A percentile compares a stretch with the other conserved stretches of the same genome.
These are phyloP conservation scores for Tricladium varicosporioides DNA, from an alignment of 2,329 filamentous ascomycete genomes.

Conservation along the genomic window DNA sequence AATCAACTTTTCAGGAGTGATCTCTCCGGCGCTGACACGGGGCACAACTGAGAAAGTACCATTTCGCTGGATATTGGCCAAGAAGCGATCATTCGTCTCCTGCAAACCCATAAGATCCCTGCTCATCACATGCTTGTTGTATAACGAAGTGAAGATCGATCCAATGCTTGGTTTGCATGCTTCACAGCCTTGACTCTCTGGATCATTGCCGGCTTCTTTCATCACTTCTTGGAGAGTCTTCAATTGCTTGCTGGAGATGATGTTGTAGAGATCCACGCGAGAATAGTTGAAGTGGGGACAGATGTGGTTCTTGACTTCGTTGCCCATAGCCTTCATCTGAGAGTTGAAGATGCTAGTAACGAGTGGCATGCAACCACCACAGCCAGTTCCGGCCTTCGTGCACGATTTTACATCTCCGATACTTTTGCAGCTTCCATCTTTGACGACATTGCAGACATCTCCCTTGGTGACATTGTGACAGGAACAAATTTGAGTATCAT, in stretches of 20 bases:
- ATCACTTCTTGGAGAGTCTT: constrained; percentile 74
- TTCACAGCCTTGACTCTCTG: constrained; percentile 76
- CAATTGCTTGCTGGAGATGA: constrained; percentile 78
- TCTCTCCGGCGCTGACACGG: constrained; percentile 79
- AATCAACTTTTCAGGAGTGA: constrained; percentile 82
- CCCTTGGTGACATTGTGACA: constrained; percentile 92
- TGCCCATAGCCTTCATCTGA: constrained; percentile 80
- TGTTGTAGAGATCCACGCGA: constrained; percentile 85
- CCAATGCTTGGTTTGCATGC: constrained; percentile 80
- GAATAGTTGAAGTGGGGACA: constrained; percentile 84
- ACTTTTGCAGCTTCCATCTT: constrained; percentile 76
- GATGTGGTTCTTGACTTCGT: constrained; percentile 82
- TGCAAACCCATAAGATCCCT: constrained; percentile 70
- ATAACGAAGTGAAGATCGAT: constrained; percentile 77
- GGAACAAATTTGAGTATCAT: constrained; percentile 87
- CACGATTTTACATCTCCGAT: constrained; percentile 82
- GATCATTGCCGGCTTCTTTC: constrained; percentile 70
- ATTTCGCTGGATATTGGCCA: constrained; percentile 88
- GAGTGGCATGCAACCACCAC: constrained; percentile 85
- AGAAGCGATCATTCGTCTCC: constrained; percentile 85
- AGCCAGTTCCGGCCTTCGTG: constrained; percentile 89
- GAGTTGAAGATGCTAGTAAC: constrained; percentile 89
- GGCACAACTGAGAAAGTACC: constrained; percentile 89
- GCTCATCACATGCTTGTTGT: constrained; percentile 81
- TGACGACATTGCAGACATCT: constrained; percentile 69